Evolutionary conservation across 2,329 filamentous ascomycete species (phyloP).

Genomic region (Pestalotiopsis sp.): DNA sequence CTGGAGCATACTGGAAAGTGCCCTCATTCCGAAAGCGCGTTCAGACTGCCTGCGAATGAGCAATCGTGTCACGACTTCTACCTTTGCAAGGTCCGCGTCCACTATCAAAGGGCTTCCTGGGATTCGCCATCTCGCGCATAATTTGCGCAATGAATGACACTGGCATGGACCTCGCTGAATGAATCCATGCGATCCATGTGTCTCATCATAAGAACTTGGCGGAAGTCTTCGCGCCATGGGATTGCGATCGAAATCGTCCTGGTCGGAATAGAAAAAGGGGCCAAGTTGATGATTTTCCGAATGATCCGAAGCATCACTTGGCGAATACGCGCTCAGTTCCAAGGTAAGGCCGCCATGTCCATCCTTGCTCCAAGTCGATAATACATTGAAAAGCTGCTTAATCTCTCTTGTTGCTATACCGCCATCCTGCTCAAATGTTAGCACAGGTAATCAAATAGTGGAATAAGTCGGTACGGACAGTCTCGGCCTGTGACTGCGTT

Average conservation of each 20-base stretch:
- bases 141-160: background rate
- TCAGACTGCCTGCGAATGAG: background rate
- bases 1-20: background rate
- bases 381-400: background rate
- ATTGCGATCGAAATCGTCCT: background rate
- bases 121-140: background rate
- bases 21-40: background rate
- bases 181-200: background rate
- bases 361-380: background rate
- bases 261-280: constrained; percentile 3
- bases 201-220: background rate
- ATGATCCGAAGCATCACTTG: background rate
- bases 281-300: background rate
- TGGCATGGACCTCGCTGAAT: background rate
- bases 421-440: background rate
- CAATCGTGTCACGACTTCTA: background rate
- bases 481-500: background rate
- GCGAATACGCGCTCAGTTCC: background rate
- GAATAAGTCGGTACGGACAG: background rate
- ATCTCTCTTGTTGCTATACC: background rate
- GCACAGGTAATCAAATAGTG: background rate
- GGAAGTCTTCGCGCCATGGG: background rate
- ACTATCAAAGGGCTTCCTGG: background rate
- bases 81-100: background rate
- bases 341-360: background rate